These are phyloP conservation scores for Colletotrichum sp. DNA, from an alignment of 2,329 filamentous ascomycete genomes.

Conservation along the genomic window DNA sequence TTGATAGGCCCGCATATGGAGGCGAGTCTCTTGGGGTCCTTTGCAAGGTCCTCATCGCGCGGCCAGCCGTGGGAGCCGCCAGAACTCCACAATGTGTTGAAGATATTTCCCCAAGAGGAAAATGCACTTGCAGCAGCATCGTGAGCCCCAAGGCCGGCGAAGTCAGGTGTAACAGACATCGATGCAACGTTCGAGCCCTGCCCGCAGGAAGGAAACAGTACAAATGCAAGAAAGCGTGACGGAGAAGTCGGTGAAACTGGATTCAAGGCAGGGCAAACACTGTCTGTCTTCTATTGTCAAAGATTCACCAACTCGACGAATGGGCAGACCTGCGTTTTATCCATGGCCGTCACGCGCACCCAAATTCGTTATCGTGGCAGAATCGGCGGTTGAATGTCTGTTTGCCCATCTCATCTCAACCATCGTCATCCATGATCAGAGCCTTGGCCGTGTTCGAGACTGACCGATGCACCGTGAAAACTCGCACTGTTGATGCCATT, in stretches of 20 bases:
- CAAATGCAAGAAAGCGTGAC: not conserved
- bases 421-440: not conserved
- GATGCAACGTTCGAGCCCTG: not conserved
- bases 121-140: not conserved
- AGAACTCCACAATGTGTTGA: constrained; percentile 3
- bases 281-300: not conserved
- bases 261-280: not conserved
- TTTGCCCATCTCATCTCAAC: not conserved
- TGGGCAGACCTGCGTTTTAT: constrained; percentile 6
- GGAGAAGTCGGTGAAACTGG: constrained; percentile 3
- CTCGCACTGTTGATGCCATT: not conserved
- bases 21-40: constrained; percentile 9
- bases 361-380: not conserved
- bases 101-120: not conserved
- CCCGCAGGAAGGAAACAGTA: not conserved
- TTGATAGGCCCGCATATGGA: constrained; percentile 7
- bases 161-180: not conserved
- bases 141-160: not conserved
- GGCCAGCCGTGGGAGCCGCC: not conserved
- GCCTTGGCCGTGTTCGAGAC: not conserved
- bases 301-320: not conserved
- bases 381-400: not conserved
- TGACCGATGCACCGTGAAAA: not conserved
- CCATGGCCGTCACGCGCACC: not conserved
- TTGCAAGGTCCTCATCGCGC: constrained; percentile 6